A percentile compares a stretch with the other conserved stretches of the same genome.
Evolutionary conservation across 1,284 basidiomycete species (phyloP).

Genomic region (Cutaneotrichosporon arboriforme): DNA sequence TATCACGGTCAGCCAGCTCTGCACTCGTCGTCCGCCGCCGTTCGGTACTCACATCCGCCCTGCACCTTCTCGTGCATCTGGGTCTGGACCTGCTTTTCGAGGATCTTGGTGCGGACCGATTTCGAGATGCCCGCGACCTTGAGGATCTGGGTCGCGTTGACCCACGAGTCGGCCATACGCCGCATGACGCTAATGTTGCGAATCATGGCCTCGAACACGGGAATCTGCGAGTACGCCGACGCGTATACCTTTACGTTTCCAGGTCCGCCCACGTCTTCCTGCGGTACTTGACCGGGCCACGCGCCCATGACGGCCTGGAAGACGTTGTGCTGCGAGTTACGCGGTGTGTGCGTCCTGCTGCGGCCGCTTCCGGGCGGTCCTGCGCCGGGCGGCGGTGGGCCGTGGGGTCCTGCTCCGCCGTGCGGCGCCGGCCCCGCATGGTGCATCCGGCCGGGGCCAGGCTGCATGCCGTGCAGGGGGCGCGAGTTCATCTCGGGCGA

Average conservation of each 20-base stretch:
- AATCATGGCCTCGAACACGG: constrained; percentile 91
- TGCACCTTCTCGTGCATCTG: constrained; percentile 99
- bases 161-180: constrained; percentile 73
- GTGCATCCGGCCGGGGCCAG: background rate
- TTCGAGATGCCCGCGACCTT: constrained; percentile 99
- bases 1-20: constrained; percentile 13
- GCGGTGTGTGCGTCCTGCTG: constrained; percentile 11
- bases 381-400: background rate
- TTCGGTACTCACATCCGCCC: constrained; percentile 74
- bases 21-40: too few species aligned
- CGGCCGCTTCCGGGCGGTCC: background rate
- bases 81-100: constrained; percentile 94
- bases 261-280: constrained; percentile 22
- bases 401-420: background rate
- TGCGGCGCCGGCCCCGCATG: background rate
- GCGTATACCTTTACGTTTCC: constrained; percentile 41
- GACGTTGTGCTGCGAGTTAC: constrained; percentile 26
- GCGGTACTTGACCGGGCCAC: constrained; percentile 35
- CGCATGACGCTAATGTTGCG: constrained; percentile 98
- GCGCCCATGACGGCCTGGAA: constrained; percentile 43
- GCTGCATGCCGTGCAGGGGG: background rate
- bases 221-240: constrained; percentile 47
- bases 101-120: constrained; percentile 89
- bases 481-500: constrained; percentile 6
- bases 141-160: constrained; percentile 96